Percentiles rank a stretch among this genome's conserved stretches.
Evolutionary conservation across 2,329 filamentous ascomycete genomes (phyloP).

Genomic region (Fusarium beomiforme): DNA sequence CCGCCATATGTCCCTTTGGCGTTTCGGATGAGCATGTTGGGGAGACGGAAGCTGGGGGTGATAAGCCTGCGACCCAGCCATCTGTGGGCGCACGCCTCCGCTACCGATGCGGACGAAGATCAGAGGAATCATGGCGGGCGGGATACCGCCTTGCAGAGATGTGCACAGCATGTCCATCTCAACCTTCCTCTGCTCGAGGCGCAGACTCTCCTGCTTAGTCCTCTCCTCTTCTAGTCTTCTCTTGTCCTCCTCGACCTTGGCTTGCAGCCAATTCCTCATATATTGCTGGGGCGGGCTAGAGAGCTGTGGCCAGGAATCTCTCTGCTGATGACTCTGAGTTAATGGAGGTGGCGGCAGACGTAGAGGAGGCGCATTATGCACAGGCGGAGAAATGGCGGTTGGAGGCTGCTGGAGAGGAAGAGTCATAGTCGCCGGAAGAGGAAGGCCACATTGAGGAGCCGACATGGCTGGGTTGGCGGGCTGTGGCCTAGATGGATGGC

Average conservation of each 20-base stretch:
- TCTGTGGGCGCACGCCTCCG: constrained; percentile 59
- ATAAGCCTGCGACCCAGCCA: neutral
- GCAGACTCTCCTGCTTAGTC: constrained; percentile 70
- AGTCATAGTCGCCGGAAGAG: constrained; percentile 73
- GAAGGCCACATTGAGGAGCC: constrained; percentile 74
- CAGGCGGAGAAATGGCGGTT: constrained; percentile 38
- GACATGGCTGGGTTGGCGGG: constrained; percentile 69
- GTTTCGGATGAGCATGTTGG: neutral
- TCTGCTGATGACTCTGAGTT: constrained; percentile 43
- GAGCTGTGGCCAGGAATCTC: constrained; percentile 61
- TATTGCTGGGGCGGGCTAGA: constrained; percentile 72
- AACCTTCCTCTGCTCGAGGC: constrained; percentile 76
- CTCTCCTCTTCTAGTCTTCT: constrained; percentile 79
- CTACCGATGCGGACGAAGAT: constrained; percentile 76
- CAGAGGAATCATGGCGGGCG: constrained; percentile 77
- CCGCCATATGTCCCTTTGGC: neutral
- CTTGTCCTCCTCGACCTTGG: constrained; percentile 78
- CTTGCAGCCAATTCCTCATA: constrained; percentile 76
- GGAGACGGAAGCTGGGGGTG: neutral
- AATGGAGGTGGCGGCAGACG: constrained; percentile 43
- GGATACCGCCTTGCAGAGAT: constrained; percentile 74
- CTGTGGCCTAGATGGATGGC: constrained; percentile 56
- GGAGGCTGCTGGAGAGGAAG: constrained; percentile 60
- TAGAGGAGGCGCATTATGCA: constrained; percentile 41
- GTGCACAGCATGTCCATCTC: constrained; percentile 78